phyloP scores from a whole-genome alignment of 2,329 filamentous ascomycete genomes.

The Diaporthe ampelina region DNA sequence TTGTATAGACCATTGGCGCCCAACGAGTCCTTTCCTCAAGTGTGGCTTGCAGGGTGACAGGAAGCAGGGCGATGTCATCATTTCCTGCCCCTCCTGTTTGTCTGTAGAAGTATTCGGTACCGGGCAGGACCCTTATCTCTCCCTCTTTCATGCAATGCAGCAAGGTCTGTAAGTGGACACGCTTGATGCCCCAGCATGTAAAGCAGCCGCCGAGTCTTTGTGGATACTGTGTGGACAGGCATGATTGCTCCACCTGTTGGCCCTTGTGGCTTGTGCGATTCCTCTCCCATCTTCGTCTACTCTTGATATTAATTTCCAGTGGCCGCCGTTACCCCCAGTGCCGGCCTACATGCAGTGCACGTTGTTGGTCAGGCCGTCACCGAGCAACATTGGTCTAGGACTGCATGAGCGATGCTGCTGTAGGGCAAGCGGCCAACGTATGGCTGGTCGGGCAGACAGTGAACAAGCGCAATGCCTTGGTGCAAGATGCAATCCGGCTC shows the following conservation, averaged over 20 bases:
- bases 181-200: slow-evolving; percentile 2
- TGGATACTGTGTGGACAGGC: slow-evolving; percentile 11
- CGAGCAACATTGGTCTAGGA: neutral
- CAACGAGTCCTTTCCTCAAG: neutral
- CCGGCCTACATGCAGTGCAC: neutral
- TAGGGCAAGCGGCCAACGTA: neutral
- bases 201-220: neutral
- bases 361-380: neutral
- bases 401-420: neutral
- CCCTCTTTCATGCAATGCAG: slow-evolving; percentile 32
- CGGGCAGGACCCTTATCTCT: slow-evolving; percentile 1
- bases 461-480: neutral
- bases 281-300: neutral
- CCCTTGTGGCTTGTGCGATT: slow-evolving; percentile 13
- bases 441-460: neutral
- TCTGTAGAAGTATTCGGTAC: neutral
- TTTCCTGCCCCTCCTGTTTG: slow-evolving; percentile 34
- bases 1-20: neutral
- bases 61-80: slow-evolving; percentile 17
- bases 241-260: neutral
- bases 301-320: neutral
- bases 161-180: slow-evolving; percentile 31
- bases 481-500: neutral
- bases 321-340: neutral
- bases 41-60: neutral